Conservation (phyloP, 352 stramenopile genomes). For the Pythium aristosporum region DNA sequence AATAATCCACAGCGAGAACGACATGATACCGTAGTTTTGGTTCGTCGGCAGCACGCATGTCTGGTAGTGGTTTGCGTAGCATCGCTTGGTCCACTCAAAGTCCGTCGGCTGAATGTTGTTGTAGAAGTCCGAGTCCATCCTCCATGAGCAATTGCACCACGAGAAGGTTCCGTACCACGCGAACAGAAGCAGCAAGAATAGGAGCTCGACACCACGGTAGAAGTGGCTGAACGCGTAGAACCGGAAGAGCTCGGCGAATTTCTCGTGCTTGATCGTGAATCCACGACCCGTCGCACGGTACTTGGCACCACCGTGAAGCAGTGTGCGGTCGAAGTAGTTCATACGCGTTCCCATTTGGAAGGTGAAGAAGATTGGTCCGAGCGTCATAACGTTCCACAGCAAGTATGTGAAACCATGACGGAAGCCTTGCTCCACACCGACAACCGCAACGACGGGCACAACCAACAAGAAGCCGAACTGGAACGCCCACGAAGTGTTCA, state of each 20-base stretch:
- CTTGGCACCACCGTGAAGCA: conserved; percentile 97
- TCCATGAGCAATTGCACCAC: conserved; percentile 88
- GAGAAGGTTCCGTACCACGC: conserved; percentile 93
- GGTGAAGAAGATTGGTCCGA: conserved; percentile 98
- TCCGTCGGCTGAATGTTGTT: conserved; percentile 71
- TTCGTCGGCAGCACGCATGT: conserved; percentile 92
- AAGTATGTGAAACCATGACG: conserved; percentile 91
- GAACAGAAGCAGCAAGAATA: conserved; percentile 80
- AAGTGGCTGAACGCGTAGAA: conserved; percentile 98
- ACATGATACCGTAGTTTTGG: conserved; percentile 97
- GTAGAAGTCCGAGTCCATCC: conserved; percentile 67
- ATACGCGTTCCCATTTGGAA: conserved; percentile 99
- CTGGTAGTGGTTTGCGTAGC: conserved; percentile 83
- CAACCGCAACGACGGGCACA: conserved; percentile 95
- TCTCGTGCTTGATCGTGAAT: conserved; percentile 98
- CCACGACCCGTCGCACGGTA: conserved; percentile 97
- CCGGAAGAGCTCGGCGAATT: conserved; percentile 96
- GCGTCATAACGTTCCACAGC: conserved; percentile 94
- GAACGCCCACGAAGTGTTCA: conserved; percentile 96
- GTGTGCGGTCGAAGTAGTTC: conserved; percentile 98
- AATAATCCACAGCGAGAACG: conserved; percentile 96
- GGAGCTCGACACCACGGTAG: conserved; percentile 96
- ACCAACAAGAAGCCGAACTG: conserved; percentile 96
- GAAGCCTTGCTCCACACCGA: conserved; percentile 97
- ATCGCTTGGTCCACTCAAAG: conserved; percentile 73